phyloP scores from a whole-genome alignment of 148 eudicot genomes.

The Talinum fruticosum region DNA sequence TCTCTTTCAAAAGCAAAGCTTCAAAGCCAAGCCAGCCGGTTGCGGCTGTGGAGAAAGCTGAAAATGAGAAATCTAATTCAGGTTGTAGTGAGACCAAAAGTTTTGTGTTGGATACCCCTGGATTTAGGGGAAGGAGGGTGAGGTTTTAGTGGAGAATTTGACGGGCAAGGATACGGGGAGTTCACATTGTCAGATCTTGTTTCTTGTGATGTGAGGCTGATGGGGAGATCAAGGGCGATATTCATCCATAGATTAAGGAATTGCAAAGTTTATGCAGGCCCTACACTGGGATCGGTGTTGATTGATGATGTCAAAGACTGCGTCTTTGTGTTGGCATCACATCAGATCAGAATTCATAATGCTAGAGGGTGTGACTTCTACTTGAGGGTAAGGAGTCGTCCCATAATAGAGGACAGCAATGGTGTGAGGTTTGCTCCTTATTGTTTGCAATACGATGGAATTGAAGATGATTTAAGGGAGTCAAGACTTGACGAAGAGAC shows the following conservation, averaged over 20 bases:
- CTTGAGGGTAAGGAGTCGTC: conserved; percentile 76
- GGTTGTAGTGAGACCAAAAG: conserved; percentile 13
- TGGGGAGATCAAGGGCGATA: conserved; percentile 59
- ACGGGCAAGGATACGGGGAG: conserved; percentile 54
- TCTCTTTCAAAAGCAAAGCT: conserved; percentile 59
- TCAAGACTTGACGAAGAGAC: conserved; percentile 70
- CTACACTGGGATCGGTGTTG: conserved; percentile 69
- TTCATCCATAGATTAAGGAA: conserved; percentile 51
- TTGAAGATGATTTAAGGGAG: conserved; percentile 58
- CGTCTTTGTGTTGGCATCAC: conserved; percentile 71
- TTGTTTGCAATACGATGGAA: conserved; percentile 63
- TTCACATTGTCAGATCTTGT: conserved; percentile 52
- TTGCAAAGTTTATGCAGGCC: conserved; percentile 68
- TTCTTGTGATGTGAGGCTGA: conserved; percentile 64
- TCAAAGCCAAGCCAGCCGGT: conserved; percentile 32
- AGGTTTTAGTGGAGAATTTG: conserved; percentile 57
- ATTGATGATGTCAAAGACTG: conserved; percentile 72
- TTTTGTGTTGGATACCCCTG: conserved; percentile 38
- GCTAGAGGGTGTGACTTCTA: conserved; percentile 71
- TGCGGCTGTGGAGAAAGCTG: conserved; percentile 11
- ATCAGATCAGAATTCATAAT: conserved; percentile 86
- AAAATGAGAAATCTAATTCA: conserved; percentile 15
- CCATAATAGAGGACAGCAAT: conserved; percentile 75
- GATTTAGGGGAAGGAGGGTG: conserved; percentile 55
- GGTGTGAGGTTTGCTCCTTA: conserved; percentile 82